phyloP scores from a whole-genome alignment of 192 early-diverging fungal genomes.

The Gaertneriomyces semiglobifer region DNA sequence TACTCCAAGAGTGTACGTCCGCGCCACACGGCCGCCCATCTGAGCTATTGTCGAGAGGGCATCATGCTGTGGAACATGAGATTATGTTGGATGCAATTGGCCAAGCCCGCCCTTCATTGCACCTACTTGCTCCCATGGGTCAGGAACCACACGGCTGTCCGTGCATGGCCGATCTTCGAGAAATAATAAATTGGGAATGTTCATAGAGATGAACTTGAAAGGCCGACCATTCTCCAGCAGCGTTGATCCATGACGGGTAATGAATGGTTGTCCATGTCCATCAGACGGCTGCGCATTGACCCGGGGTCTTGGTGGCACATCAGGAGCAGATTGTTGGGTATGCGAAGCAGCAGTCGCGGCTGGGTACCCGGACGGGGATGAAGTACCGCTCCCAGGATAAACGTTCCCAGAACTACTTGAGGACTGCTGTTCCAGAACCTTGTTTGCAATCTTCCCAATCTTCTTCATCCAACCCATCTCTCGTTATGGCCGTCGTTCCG shows the following conservation, averaged over 20 bases:
- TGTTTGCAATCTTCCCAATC: too few relatives aligned
- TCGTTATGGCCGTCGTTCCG: too few relatives aligned
- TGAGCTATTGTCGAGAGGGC: slow-evolving; percentile 25
- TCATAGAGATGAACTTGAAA: slow-evolving; percentile 38
- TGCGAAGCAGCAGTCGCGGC: too few relatives aligned
- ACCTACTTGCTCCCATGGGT: slow-evolving; percentile 4
- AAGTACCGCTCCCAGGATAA: too few relatives aligned
- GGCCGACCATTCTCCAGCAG: slow-evolving; percentile 17
- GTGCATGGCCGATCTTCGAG: slow-evolving; percentile 26
- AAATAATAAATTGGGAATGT: slow-evolving; percentile 42
- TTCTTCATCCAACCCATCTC: too few relatives aligned
- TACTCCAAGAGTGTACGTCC: slow-evolving; percentile 35
- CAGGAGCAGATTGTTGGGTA: too few relatives aligned
- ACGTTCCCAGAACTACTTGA: too few relatives aligned
- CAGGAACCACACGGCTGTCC: slow-evolving; percentile 1
- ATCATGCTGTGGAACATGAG: slow-evolving; percentile 28
- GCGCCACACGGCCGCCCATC: slow-evolving; percentile 31
- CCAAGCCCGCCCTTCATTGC: neutral
- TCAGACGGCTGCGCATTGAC: neutral
- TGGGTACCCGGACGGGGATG: too few relatives aligned
- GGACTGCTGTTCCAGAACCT: too few relatives aligned
- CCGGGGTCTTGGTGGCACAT: too few relatives aligned
- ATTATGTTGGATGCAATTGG: slow-evolving; percentile 8
- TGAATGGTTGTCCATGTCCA: slow-evolving; percentile 10
- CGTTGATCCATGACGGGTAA: slow-evolving; percentile 21